These are phyloP conservation scores for Cymbidium sinense DNA, from an alignment of 106 monocot species.

Conservation along the genomic window DNA sequence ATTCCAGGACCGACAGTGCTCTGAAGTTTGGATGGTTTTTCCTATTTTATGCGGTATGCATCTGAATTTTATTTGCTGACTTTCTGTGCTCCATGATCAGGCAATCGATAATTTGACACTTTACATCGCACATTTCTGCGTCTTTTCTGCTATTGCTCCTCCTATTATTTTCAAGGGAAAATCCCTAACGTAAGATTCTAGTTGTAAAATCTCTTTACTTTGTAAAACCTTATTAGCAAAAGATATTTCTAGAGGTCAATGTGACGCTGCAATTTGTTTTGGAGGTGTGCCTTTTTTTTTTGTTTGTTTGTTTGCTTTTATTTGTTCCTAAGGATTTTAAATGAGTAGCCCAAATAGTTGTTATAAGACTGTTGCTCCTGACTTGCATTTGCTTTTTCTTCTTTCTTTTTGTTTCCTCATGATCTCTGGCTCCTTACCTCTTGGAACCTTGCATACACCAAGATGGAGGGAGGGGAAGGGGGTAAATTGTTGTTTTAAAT, in stretches of 20 bases:
- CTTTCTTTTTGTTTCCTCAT: background rate
- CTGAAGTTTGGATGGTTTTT: conserved; percentile 68
- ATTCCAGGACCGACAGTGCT: conserved; percentile 61
- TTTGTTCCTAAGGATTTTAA: background rate
- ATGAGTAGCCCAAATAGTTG: background rate
- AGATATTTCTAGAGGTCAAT: background rate
- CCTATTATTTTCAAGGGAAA: conserved; percentile 68
- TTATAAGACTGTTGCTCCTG: background rate
- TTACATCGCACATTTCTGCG: conserved; percentile 48
- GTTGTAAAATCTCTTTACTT: background rate
- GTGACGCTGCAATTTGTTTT: background rate
- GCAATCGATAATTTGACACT: background rate
- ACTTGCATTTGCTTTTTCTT: background rate
- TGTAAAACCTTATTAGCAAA: background rate
- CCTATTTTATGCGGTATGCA: conserved; percentile 43
- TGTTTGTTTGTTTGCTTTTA: background rate
- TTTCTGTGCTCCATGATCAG: background rate
- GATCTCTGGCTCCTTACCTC: background rate
- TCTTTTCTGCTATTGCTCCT: conserved; percentile 68
- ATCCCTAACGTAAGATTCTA: conserved; percentile 64
- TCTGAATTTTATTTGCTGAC: background rate
- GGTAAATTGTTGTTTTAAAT: background rate
- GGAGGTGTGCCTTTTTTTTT: background rate
- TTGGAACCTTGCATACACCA: background rate
- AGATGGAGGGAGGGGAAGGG: background rate